These are phyloP conservation scores for Butyriboletus loyo DNA, from an alignment of 768 basidiomycete genomes.

Conservation along the genomic window DNA sequence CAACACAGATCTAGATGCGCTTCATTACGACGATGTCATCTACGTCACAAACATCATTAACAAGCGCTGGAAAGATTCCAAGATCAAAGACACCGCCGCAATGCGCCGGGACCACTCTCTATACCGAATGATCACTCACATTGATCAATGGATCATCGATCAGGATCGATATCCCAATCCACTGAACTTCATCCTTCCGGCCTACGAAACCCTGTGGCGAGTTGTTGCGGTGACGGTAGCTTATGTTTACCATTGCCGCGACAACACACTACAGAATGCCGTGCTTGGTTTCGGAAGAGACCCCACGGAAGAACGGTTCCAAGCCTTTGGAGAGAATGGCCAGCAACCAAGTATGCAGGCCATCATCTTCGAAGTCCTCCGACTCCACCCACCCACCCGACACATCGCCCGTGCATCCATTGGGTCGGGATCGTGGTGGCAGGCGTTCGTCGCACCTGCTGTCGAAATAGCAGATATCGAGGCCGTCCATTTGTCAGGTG, in stretches of 20 bases:
- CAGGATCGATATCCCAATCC: conserved; percentile 33
- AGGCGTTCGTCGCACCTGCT: neutral
- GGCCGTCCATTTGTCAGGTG: conserved; percentile 14
- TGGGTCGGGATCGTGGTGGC: conserved; percentile 12
- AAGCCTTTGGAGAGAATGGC: conserved; percentile 11
- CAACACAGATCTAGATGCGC: conserved; percentile 24
- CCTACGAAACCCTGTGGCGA: conserved; percentile 65
- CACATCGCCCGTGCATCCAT: conserved; percentile 21
- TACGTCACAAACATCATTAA: conserved; percentile 41
- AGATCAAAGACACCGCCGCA: conserved; percentile 4
- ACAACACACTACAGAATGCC: conserved; percentile 16
- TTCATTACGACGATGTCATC: conserved; percentile 36
- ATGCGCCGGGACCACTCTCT: conserved; percentile 30
- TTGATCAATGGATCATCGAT: conserved; percentile 36
- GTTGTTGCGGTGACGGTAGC: conserved; percentile 51
- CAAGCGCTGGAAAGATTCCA: conserved; percentile 25
- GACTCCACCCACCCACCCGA: conserved; percentile 27
- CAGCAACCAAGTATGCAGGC: conserved; percentile 20
- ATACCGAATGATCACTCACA: conserved; percentile 28
- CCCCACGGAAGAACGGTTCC: conserved; percentile 22
- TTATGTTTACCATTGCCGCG: conserved; percentile 21
- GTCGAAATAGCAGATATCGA: conserved; percentile 27
- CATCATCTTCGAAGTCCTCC: conserved; percentile 28
- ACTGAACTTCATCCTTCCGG: conserved; percentile 53
- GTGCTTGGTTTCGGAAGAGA: conserved; percentile 27